Evolutionary conservation across 1,139 yeast genomes (phyloP).

Genomic region (Blastobotrys malaysiensis): DNA sequence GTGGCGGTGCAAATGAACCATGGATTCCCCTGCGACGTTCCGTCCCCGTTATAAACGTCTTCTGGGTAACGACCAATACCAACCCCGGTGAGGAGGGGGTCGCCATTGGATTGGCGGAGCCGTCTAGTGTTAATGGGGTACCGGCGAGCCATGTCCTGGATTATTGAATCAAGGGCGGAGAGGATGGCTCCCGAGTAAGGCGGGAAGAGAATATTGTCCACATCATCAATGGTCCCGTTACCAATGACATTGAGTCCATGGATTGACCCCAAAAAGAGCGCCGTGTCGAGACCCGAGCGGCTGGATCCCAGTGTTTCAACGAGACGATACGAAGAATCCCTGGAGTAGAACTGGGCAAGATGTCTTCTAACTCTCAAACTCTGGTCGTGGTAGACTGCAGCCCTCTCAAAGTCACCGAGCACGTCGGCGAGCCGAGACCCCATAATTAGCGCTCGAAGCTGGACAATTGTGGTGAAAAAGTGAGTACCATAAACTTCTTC

Average conservation of each 20-base stretch:
- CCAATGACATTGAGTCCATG: constrained; percentile 21
- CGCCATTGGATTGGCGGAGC: constrained; percentile 21
- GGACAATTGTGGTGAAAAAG: constrained; percentile 73
- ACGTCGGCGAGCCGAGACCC: constrained; percentile 47
- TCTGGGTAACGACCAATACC: constrained; percentile 93
- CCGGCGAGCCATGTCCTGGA: constrained; percentile 57
- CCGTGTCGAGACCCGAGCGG: constrained; percentile 76
- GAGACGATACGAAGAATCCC: constrained; percentile 40
- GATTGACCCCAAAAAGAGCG: constrained; percentile 60
- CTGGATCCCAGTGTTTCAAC: constrained; percentile 60
- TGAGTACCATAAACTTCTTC: constrained; percentile 76
- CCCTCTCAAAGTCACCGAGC: constrained; percentile 32
- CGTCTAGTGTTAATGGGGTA: constrained; percentile 66
- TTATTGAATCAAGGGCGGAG: constrained; percentile 19
- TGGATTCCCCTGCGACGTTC: constrained; percentile 77
- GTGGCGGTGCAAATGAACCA: constrained; percentile 90
- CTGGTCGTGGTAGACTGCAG: background rate
- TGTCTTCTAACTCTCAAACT: background rate
- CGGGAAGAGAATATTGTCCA: constrained; percentile 38
- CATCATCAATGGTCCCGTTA: constrained; percentile 38
- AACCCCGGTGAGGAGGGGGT: too few relatives aligned
- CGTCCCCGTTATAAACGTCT: constrained; percentile 80
- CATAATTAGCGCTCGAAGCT: constrained; percentile 58
- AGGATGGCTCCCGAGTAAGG: constrained; percentile 30
- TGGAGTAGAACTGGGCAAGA: constrained; percentile 6